Conservation (phyloP, 192 early-diverging fungal genomes). For the Rhizoclosmatium sp. region DNA sequence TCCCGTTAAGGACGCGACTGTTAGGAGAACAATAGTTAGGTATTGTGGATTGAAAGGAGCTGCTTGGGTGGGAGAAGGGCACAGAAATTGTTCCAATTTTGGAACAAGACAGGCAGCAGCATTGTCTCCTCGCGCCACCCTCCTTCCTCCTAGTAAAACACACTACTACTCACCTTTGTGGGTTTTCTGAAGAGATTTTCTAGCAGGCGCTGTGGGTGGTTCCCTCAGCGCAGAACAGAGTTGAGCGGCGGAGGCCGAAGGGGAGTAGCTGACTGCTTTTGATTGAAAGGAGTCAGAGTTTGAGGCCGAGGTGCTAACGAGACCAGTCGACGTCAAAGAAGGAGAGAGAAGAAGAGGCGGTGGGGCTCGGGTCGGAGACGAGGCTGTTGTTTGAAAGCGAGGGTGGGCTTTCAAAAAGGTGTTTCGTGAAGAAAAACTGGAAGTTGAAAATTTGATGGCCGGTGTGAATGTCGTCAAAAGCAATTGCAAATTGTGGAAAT, state of each 20-base stretch:
- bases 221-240: slow-evolving; percentile 31
- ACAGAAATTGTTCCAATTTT: background rate
- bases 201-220: slow-evolving; percentile 32
- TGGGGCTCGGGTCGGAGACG: background rate
- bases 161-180: slow-evolving; percentile 12
- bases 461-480: too few relatives aligned
- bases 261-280: slow-evolving; percentile 1
- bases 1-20: slow-evolving; percentile 23
- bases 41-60: background rate
- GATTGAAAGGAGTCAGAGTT: background rate
- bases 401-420: background rate
- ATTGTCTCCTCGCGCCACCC: background rate
- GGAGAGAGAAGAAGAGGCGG: background rate
- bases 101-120: background rate
- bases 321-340: background rate
- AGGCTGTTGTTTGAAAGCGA: background rate
- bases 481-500: too few relatives aligned
- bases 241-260: slow-evolving; percentile 22
- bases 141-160: background rate
- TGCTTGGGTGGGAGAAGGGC: background rate
- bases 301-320: background rate
- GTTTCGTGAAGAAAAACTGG: too few relatives aligned
- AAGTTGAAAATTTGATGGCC: too few relatives aligned
- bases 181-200: slow-evolving; percentile 39
- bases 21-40: slow-evolving; percentile 4